Conservation (phyloP, 106 monocot genomes). For the Allium cepa region DNA sequence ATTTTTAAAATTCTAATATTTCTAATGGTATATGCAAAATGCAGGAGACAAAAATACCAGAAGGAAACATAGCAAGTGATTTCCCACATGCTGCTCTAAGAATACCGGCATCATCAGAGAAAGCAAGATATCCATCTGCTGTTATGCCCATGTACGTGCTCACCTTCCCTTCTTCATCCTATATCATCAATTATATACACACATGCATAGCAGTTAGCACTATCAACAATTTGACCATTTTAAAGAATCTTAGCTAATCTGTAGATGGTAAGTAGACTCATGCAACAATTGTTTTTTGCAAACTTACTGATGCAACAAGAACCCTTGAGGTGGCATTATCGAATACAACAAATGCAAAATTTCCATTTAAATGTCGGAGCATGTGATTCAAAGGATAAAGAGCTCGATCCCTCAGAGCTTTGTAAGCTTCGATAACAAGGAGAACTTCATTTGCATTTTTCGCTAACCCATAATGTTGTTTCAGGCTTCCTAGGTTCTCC, state of each 20-base stretch:
- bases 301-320: slow-evolving; percentile 22
- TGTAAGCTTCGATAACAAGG: slow-evolving; percentile 26
- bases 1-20: no score
- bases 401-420: slow-evolving; percentile 21
- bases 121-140: slow-evolving; percentile 23
- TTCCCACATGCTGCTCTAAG: slow-evolving; percentile 27
- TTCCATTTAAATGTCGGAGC: slow-evolving; percentile 15
- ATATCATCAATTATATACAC: no score
- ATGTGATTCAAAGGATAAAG: slow-evolving; percentile 16
- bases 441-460: slow-evolving; percentile 15
- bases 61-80: slow-evolving; percentile 26
- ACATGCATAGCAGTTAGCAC: background rate
- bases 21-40: no score
- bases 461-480: slow-evolving; percentile 19
- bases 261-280: background rate
- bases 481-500: slow-evolving; percentile 21
- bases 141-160: slow-evolving; percentile 23
- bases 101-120: slow-evolving; percentile 19
- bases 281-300: background rate
- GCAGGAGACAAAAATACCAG: slow-evolving; percentile 6
- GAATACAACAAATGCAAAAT: slow-evolving; percentile 26
- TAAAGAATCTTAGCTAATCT: background rate
- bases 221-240: background rate
- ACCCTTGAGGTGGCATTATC: slow-evolving; percentile 15
- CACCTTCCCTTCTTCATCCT: slow-evolving; percentile 25